These are phyloP conservation scores for Craspedostauros australis DNA, from an alignment of 108 stramenopile genomes.

Conservation along the genomic window DNA sequence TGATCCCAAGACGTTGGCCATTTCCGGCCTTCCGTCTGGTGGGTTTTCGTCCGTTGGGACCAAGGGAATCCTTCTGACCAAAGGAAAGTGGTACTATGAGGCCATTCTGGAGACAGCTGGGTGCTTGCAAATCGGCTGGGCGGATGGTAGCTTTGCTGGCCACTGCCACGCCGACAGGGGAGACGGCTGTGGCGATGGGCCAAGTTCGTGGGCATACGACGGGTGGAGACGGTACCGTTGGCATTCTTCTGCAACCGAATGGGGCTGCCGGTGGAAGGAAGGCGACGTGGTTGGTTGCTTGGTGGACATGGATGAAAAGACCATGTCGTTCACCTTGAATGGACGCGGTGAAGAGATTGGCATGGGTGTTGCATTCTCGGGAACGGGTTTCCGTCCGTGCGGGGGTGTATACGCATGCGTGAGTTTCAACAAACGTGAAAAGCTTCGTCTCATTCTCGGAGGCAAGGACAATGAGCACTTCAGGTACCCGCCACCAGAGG, in stretches of 20 bases:
- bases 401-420: slow-evolving; percentile 87
- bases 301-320: slow-evolving; percentile 82
- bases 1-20: slow-evolving; percentile 48
- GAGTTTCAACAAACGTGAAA: slow-evolving; percentile 80
- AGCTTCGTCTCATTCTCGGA: slow-evolving; percentile 64
- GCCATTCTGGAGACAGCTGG: slow-evolving; percentile 81
- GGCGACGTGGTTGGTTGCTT: slow-evolving; percentile 86
- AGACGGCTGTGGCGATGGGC: slow-evolving; percentile 92
- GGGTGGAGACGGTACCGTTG: slow-evolving; percentile 92
- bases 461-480: slow-evolving; percentile 60
- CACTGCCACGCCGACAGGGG: slow-evolving; percentile 82
- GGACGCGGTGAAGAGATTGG: slow-evolving; percentile 84
- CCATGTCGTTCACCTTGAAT: slow-evolving; percentile 86
- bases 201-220: slow-evolving; percentile 92
- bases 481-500: slow-evolving; percentile 58
- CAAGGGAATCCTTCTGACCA: slow-evolving; percentile 68
- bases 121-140: slow-evolving; percentile 94
- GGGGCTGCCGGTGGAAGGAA: slow-evolving; percentile 91
- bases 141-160: slow-evolving; percentile 80
- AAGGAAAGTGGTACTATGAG: slow-evolving; percentile 96
- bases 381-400: slow-evolving; percentile 77
- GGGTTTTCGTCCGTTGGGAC: slow-evolving; percentile 88
- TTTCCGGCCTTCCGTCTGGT: slow-evolving; percentile 72
- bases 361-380: slow-evolving; percentile 81
- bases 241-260: slow-evolving; percentile 84